Evolutionary conservation across 768 basidiomycete genomes (phyloP), one percentile per base, ranked within the genome.

Genomic region (Calocera viscosa): DNA sequence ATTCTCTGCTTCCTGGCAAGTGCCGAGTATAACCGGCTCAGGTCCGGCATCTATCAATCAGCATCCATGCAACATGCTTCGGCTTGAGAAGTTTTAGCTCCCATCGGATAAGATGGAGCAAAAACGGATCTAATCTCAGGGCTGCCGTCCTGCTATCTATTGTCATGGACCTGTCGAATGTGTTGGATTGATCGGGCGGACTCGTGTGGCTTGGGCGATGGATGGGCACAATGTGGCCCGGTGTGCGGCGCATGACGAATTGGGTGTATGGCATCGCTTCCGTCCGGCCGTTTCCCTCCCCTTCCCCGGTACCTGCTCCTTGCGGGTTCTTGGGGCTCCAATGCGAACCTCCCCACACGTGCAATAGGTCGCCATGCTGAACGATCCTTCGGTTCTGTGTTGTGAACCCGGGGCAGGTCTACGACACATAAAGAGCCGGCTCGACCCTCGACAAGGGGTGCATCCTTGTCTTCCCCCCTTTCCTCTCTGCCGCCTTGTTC

Each of bases 81-180:
- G 2, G 24, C 10, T 28, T 22, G 16, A 14, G 53, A 60, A 60
- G 30, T 60, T 60, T 60, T 60, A 60, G 53, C 53, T 60, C 53
- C 53, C 53, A 60, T 60, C 53, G 53, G 53, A 60, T 60, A 60
- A 60, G 53, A 60, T 60, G 22, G 53, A 32, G 53, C 53, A 26
- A 32, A 60, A 14, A 19, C 53, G 53, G 53, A 60, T 60, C 53
- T 60, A 60, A 60, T 28, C 22, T 32, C 30, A 60, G 53, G 53
- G 53, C 53, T 17, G 24, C 53, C 53, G 30, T 60, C 10, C 2
- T 16, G 30, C 53, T 60, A 22, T 60, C 53, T 28, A 28, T 47
- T 47, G 43, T 60, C 30, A 16, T 60, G 53, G 53, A 30, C 30
- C 24, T 60, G 53, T 12, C 26, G 30, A 60, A 60, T 60, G 53